Evolutionary conservation across 2,329 filamentous ascomycete species (phyloP), one percentile per base, ranked within the genome.

Genomic region (Cadophora gregata): DNA sequence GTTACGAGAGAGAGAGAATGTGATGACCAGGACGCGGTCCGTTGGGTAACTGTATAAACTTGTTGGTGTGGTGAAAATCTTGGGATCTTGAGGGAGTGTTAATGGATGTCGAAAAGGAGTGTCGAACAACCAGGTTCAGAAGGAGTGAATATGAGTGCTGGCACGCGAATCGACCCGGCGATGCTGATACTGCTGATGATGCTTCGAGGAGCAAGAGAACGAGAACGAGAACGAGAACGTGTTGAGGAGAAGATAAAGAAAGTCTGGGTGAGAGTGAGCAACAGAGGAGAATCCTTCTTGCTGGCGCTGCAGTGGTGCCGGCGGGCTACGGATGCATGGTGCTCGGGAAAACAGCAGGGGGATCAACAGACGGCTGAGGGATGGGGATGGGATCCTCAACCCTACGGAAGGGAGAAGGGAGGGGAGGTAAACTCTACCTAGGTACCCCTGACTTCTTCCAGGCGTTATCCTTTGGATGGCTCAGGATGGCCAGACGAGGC

Each of bases 61-160:
- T 5, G 5, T 36, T 5, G 38, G 31, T 36, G 55, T 25, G 21
- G 21, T 42, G 53, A 12, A 25, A 25, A 38, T 38, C n/a, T 55
- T 36, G 16, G 27, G 51, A 55, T 36, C 56, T 47, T 29, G 58
- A 68, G 63, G 19, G 68, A 64, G 64, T 66, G 63, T 67, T 47
- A 59, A 33, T 48, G 47, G 61, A 65, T 73, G 66, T 70, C 69
- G 71, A 73, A 70, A 75, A 72, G 66, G 73, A 74, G 62, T 67
- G 71, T 65, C 66, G 70, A 74, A 74, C 74, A 74, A 70, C 69
- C 71, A 70, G 69, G 70, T 72, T 66, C 72, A 64, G 65, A 68
- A 71, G 64, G 67, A 73, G 69, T 62, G 74, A 70, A 73, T 69
- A 64, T 62, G 64, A 55, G 48, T 53, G 27, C 50, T 53, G 31